phyloP scores from a whole-genome alignment of 306 rosid species.

The Morella rubra region DNA sequence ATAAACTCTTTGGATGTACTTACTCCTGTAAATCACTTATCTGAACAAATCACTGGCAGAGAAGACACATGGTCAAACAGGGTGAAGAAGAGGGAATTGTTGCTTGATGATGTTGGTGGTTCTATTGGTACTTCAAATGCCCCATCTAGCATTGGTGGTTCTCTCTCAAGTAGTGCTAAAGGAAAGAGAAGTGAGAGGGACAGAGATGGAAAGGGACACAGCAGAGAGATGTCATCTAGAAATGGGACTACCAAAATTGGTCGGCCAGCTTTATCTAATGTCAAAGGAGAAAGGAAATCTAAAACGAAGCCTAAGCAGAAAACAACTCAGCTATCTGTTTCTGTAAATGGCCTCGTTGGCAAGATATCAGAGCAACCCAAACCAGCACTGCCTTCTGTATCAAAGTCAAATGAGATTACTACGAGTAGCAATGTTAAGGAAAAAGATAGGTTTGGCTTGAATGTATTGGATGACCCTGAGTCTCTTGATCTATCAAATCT shows the following conservation, averaged over 20 bases:
- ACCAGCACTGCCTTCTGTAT: conserved; percentile 56
- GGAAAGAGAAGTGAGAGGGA: conserved; percentile 99
- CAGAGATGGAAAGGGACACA: conserved; percentile 93
- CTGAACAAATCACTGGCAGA: conserved; percentile 65
- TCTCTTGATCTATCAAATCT: conserved; percentile 83
- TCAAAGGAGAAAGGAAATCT: conserved; percentile 86
- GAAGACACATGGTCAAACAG: conserved; percentile 84
- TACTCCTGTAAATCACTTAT: conserved; percentile 49
- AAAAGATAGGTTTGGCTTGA: conserved; percentile 60
- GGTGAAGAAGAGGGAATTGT: conserved; percentile 94
- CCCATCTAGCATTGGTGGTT: conserved; percentile 67
- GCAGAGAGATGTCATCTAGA: conserved; percentile 81
- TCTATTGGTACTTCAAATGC: conserved; percentile 45
- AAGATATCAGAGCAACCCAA: conserved; percentile 82
- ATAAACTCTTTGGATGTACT: conserved; percentile 55
- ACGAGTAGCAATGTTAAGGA: conserved; percentile 54
- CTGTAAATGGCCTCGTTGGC: conserved; percentile 89
- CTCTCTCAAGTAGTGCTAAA: conserved; percentile 85
- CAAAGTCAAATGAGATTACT: conserved; percentile 59
- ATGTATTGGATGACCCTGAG: conserved; percentile 69
- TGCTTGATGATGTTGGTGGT: conserved; percentile 88
- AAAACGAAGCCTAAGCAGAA: conserved; percentile 97
- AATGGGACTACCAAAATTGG: conserved; percentile 84
- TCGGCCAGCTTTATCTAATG: conserved; percentile 70
- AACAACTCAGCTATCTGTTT: conserved; percentile 86